These are phyloP conservation scores for Blastobotrys serpentis DNA, from an alignment of 1,139 yeast genomes.

Conservation along the genomic window DNA sequence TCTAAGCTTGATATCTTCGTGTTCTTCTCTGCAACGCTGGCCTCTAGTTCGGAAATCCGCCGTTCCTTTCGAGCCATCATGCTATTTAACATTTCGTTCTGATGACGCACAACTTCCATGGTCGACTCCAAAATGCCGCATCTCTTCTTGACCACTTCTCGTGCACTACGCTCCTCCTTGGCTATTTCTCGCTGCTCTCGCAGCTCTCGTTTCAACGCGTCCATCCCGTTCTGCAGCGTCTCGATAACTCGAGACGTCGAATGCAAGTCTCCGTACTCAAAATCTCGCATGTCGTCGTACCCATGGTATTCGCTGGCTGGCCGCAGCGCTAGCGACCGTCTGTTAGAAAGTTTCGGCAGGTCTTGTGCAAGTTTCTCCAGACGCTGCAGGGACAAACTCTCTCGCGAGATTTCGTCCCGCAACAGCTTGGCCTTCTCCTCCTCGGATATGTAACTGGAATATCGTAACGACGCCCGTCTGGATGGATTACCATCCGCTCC, in stretches of 20 bases:
- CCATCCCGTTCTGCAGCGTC: slow-evolving; percentile 30
- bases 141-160: slow-evolving; percentile 29
- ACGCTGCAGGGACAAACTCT: slow-evolving; percentile 25
- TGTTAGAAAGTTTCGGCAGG: slow-evolving; percentile 20
- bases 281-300: neutral
- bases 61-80: slow-evolving; percentile 33
- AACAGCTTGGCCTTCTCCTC: slow-evolving; percentile 26
- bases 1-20: slow-evolving; percentile 18
- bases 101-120: slow-evolving; percentile 31
- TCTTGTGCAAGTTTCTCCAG: slow-evolving; percentile 28
- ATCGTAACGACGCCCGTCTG: neutral
- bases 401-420: slow-evolving; percentile 30
- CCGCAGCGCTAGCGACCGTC: slow-evolving; percentile 12
- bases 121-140: slow-evolving; percentile 30
- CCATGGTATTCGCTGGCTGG: slow-evolving; percentile 9
- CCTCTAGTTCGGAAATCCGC: slow-evolving; percentile 30
- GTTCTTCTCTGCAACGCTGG: slow-evolving; percentile 15
- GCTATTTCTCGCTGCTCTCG: slow-evolving; percentile 29
- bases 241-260: slow-evolving; percentile 31
- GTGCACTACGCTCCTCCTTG: slow-evolving; percentile 27
- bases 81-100: slow-evolving; percentile 30
- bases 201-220: slow-evolving; percentile 29
- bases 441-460: slow-evolving; percentile 15
- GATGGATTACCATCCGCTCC: neutral
- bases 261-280: slow-evolving; percentile 16